Evolutionary conservation across 495 filamentous ascomycete species (phyloP).

Genomic region (Penicillium steckii): DNA sequence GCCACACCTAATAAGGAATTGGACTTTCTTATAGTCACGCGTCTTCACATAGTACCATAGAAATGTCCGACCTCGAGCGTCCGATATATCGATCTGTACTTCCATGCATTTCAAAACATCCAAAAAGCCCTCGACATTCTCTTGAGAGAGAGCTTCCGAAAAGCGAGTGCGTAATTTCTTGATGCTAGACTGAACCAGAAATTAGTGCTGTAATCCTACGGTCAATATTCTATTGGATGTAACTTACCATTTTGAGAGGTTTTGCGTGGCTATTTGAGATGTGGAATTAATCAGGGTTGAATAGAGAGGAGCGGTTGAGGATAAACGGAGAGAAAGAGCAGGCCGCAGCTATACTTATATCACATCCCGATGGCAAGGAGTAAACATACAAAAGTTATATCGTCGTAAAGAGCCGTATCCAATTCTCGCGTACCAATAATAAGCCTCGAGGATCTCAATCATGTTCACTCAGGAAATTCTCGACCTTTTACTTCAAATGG

Average conservation of each 20-base stretch:
- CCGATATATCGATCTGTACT: not conserved
- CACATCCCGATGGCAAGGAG: not conserved
- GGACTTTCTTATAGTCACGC: not conserved
- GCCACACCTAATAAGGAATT: conserved; percentile 2
- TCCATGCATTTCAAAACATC: not conserved
- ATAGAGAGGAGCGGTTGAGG: not conserved
- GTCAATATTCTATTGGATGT: not conserved
- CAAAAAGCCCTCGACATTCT: conserved; percentile 1
- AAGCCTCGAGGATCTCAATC: not conserved
- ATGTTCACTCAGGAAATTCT: not conserved
- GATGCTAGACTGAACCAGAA: not conserved
- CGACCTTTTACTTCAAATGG: not conserved
- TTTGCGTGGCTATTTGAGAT: not conserved
- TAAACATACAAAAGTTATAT: not conserved
- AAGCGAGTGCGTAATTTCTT: not conserved
- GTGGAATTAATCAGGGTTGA: not conserved
- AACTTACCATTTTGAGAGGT: not conserved
- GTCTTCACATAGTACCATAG: not conserved
- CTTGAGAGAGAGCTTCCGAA: conserved; percentile 2
- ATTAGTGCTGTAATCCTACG: not conserved
- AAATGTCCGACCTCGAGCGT: not conserved
- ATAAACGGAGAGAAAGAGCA: not conserved
- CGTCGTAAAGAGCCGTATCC: not conserved
- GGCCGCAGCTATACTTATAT: conserved; percentile 1
- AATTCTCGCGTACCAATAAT: not conserved